These are phyloP conservation scores for Botrytis porri DNA, from an alignment of 2,329 filamentous ascomycete species.

Conservation along the genomic window DNA sequence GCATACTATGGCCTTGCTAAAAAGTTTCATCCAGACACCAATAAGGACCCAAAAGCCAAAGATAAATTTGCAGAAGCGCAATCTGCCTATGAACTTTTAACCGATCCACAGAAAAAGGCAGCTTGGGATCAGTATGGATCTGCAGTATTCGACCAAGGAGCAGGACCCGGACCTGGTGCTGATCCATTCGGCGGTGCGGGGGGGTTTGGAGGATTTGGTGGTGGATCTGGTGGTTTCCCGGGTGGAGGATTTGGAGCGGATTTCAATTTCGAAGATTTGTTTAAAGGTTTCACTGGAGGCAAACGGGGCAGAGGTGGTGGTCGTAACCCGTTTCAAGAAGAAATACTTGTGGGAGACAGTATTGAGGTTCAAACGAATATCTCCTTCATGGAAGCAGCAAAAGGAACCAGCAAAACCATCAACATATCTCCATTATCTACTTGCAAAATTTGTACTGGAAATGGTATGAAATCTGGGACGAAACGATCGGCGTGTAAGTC, in stretches of 20 bases:
- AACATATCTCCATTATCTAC: slow-evolving; percentile 75
- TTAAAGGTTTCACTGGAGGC: slow-evolving; percentile 68
- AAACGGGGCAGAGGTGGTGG: slow-evolving; percentile 47
- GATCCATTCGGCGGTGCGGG: slow-evolving; percentile 62
- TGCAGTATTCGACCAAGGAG: slow-evolving; percentile 77
- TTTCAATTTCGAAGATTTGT: slow-evolving; percentile 96
- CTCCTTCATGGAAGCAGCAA: slow-evolving; percentile 93
- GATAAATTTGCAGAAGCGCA: slow-evolving; percentile 94
- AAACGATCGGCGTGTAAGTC: slow-evolving; percentile 70
- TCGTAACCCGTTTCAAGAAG: slow-evolving; percentile 71
- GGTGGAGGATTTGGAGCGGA: slow-evolving; percentile 68
- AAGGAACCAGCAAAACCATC: slow-evolving; percentile 86
- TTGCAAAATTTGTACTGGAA: slow-evolving; percentile 80
- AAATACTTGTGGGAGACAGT: slow-evolving; percentile 86
- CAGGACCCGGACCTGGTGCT: slow-evolving; percentile 52
- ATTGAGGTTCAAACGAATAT: slow-evolving; percentile 94
- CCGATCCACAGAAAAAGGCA: slow-evolving; percentile 88
- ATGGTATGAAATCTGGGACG: slow-evolving; percentile 77
- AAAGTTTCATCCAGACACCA: slow-evolving; percentile 97
- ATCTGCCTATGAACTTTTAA: slow-evolving; percentile 88
- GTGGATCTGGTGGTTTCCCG: slow-evolving; percentile 51
- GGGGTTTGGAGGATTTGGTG: slow-evolving; percentile 49
- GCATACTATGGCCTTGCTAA: slow-evolving; percentile 97
- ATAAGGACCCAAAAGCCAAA: slow-evolving; percentile 90
- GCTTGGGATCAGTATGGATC: slow-evolving; percentile 89